A percentile compares a stretch with the other conserved stretches of the same genome.
Evolutionary conservation across 2,329 filamentous ascomycete species (phyloP).

Genomic region (Alternaria dauci): DNA sequence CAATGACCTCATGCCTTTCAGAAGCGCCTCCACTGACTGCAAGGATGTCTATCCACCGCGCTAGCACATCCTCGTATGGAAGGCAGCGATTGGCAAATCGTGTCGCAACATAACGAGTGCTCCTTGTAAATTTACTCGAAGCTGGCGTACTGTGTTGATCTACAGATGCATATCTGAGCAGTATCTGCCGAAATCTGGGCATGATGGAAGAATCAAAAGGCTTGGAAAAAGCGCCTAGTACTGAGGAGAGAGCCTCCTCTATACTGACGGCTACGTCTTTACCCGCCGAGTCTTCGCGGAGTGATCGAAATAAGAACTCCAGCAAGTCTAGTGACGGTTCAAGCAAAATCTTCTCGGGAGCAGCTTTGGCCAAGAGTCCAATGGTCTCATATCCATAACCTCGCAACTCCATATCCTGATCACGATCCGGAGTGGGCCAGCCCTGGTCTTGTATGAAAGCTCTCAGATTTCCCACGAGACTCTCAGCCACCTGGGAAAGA

Average conservation of each 20-base stretch:
- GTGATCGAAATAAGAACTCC: conserved; percentile 82
- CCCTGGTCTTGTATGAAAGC: conserved; percentile 81
- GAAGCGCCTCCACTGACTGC: conserved; percentile 72
- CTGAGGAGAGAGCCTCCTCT: conserved; percentile 83
- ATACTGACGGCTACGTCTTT: conserved; percentile 83
- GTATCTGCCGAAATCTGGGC: conserved; percentile 47
- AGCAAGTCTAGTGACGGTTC: conserved; percentile 64
- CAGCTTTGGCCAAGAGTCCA: conserved; percentile 76
- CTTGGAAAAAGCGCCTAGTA: conserved; percentile 68
- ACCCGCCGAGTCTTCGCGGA: conserved; percentile 79
- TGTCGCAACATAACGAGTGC: conserved; percentile 80
- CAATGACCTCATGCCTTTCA: conserved; percentile 82
- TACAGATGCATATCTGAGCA: conserved; percentile 43
- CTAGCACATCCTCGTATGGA: conserved; percentile 78
- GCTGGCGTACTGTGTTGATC: conserved; percentile 25
- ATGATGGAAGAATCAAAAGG: conserved; percentile 53
- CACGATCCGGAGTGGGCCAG: conserved; percentile 73
- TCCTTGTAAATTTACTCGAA: conserved; percentile 58
- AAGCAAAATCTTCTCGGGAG: conserved; percentile 64
- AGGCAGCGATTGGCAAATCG: conserved; percentile 92
- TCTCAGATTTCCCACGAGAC: conserved; percentile 73
- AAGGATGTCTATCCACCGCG: conserved; percentile 87
- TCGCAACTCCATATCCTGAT: conserved; percentile 70
- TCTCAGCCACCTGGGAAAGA: conserved; percentile 71
- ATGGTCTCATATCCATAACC: conserved; percentile 90